Evolutionary conservation across 2,329 filamentous ascomycete genomes (phyloP).

Genomic region (Colletotrichum kahawae): DNA sequence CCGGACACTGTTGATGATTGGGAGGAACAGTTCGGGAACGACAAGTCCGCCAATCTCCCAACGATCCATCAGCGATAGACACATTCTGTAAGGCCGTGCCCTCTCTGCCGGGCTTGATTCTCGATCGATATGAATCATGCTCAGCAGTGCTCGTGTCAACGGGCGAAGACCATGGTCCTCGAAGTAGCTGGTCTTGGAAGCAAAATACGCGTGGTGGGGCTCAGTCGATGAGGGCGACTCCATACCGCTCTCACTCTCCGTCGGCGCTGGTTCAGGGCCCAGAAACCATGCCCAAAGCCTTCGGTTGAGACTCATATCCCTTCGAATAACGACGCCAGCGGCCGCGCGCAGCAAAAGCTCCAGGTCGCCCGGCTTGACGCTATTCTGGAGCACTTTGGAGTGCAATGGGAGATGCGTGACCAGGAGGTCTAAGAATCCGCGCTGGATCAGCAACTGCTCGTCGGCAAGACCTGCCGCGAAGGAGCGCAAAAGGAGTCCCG

Average conservation of each 20-base stretch:
- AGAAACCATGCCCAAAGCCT: constrained; percentile 96
- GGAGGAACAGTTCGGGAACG: constrained; percentile 86
- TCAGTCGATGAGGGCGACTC: constrained; percentile 51
- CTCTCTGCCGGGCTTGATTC: constrained; percentile 65
- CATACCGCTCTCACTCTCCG: constrained; percentile 51
- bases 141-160: constrained; percentile 75
- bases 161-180: constrained; percentile 77
- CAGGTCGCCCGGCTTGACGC: constrained; percentile 76
- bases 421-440: constrained; percentile 90
- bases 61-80: constrained; percentile 94
- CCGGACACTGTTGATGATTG: constrained; percentile 81
- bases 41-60: constrained; percentile 96
- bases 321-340: constrained; percentile 82
- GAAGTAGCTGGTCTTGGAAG: constrained; percentile 80
- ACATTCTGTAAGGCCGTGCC: constrained; percentile 87
- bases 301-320: constrained; percentile 96
- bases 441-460: constrained; percentile 87
- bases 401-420: constrained; percentile 89
- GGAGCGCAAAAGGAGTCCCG: constrained; percentile 86
- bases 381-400: constrained; percentile 78
- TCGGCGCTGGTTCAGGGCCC: constrained; percentile 69
- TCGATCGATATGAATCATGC: constrained; percentile 70
- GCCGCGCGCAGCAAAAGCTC: constrained; percentile 83
- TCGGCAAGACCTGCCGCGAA: constrained; percentile 91
- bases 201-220: constrained; percentile 49